Base-by-base conservation (phyloP, 345 rosid species). In the Arabidopsis arenosa region DNA sequence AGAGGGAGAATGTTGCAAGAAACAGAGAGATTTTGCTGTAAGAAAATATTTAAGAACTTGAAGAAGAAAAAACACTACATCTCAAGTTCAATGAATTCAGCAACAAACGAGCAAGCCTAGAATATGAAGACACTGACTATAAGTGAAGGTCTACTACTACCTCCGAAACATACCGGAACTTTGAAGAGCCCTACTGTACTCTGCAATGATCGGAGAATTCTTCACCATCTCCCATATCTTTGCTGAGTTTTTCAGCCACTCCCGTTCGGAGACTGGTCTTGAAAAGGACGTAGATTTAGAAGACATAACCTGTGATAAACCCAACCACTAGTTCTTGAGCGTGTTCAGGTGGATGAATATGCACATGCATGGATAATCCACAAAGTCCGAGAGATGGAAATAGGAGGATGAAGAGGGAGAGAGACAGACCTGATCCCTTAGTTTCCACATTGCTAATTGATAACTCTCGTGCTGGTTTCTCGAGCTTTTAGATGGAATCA, bases 161-260 rank as follows among this genome's bases (percentile, higher is more conserved):
- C 86, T 85, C 80, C 89, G 81, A 80, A 85, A 92, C 83, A 85
- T 75, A 32, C 95, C 95, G 4, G 86, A 83, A 75, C 70, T 84
- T 57, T 80, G 87, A 51, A 92, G 87, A 14, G 81, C 70, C 74
- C 74, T 83, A 60, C 90, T 63, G 66, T 86, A 89, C 59, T 92
- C 95, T 1, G 87, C 77, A 37, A 88, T 89, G 44, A 85, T 75
- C 2, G 88, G 73, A 61, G 95, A 92, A 74, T 78, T 84, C 77
- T 88, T 92, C 70, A 92, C 85, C 6, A 86, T 62, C 67, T 92
- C 95, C 97, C 97, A 92, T 81, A 92, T 86, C 86, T 88, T 92
- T 4, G 87, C 90, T 8, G 95, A 83, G 79, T 80, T 85, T 77
- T 86, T 92, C 74, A 89, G 77, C 97, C 95, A 89, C n/a, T 89